A percentile compares a stretch with the other conserved stretches of the same genome.
Evolutionary conservation across 371 early-diverging fungal species (phyloP).

Genomic region (Globomyces sp.): DNA sequence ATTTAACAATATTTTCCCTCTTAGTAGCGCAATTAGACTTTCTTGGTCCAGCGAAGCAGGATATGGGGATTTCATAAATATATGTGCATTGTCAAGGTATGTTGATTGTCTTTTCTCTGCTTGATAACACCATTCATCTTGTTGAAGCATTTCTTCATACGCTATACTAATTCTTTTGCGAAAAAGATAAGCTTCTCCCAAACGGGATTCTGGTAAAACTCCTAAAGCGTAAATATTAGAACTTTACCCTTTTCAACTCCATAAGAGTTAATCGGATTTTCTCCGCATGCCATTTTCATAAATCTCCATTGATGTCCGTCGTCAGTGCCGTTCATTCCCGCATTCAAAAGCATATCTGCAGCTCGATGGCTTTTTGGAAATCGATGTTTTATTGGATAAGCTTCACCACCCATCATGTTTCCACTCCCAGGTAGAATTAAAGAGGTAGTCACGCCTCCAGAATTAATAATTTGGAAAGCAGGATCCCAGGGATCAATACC

Average conservation of each 20-base stretch:
- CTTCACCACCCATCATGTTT: constrained; percentile 81
- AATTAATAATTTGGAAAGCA: constrained; percentile 64
- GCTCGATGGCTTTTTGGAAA: constrained; percentile 55
- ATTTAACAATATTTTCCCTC: constrained; percentile 70
- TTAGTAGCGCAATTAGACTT: constrained; percentile 62
- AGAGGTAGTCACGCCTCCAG: constrained; percentile 78
- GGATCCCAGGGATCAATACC: constrained; percentile 52
- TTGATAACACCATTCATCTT: constrained; percentile 75
- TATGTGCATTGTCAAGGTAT: constrained; percentile 23
- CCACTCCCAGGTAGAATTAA: constrained; percentile 77
- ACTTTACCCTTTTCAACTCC: constrained; percentile 30
- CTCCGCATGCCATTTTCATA: constrained; percentile 88
- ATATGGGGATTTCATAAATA: constrained; percentile 42
- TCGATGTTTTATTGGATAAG: constrained; percentile 57
- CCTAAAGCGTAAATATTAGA: no score
- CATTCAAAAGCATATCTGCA: constrained; percentile 66
- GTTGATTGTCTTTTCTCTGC: constrained; percentile 44
- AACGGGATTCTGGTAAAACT: constrained; percentile 54
- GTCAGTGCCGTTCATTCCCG: constrained; percentile 40
- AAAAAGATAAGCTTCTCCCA: constrained; percentile 72
- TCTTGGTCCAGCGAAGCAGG: constrained; percentile 66
- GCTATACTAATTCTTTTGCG: constrained; percentile 64
- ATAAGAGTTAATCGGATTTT: constrained; percentile 64
- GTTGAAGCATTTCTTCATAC: constrained; percentile 45
- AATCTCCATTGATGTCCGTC: constrained; percentile 64